Percentiles rank a stretch among this genome's conserved stretches.
These are phyloP conservation scores for Starmera amethionina DNA, from an alignment of 805 yeast species.

Conservation along the genomic window DNA sequence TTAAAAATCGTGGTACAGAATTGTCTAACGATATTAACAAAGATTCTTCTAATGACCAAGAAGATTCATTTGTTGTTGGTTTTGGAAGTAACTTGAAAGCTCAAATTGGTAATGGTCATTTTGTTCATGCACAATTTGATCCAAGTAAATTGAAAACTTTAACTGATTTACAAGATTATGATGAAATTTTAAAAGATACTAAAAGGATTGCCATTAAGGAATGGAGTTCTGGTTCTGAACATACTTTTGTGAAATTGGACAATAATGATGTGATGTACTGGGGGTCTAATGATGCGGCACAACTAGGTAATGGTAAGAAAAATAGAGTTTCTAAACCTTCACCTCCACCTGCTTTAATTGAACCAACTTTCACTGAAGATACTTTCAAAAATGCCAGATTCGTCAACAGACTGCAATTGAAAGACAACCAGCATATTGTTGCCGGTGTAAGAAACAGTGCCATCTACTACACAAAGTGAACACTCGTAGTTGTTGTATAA, in stretches of 20 bases:
- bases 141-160: constrained; percentile 46
- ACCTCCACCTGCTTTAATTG: constrained; percentile 44
- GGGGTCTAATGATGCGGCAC: constrained; percentile 82
- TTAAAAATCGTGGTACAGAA: constrained; percentile 14
- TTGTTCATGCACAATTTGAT: constrained; percentile 57
- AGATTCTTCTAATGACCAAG: constrained; percentile 13
- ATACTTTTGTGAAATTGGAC: constrained; percentile 46
- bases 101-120: constrained; percentile 74
- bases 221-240: constrained; percentile 58
- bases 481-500: too few relatives aligned
- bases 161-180: constrained; percentile 39
- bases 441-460: constrained; percentile 60
- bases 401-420: constrained; percentile 38
- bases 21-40: constrained; percentile 12
- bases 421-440: constrained; percentile 43
- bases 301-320: constrained; percentile 74
- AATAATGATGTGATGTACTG: constrained; percentile 63
- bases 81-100: constrained; percentile 86
- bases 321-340: constrained; percentile 48
- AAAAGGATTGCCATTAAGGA: constrained; percentile 37
- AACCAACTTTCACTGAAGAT: constrained; percentile 31
- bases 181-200: constrained; percentile 32
- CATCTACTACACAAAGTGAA: constrained; percentile 38
- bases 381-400: constrained; percentile 24
- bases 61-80: constrained; percentile 34